Percentiles rank a stretch among this genome's conserved stretches.
These are phyloP conservation scores for Xylaria sp. DNA, from an alignment of 2,329 filamentous ascomycete species.

Conservation along the genomic window DNA sequence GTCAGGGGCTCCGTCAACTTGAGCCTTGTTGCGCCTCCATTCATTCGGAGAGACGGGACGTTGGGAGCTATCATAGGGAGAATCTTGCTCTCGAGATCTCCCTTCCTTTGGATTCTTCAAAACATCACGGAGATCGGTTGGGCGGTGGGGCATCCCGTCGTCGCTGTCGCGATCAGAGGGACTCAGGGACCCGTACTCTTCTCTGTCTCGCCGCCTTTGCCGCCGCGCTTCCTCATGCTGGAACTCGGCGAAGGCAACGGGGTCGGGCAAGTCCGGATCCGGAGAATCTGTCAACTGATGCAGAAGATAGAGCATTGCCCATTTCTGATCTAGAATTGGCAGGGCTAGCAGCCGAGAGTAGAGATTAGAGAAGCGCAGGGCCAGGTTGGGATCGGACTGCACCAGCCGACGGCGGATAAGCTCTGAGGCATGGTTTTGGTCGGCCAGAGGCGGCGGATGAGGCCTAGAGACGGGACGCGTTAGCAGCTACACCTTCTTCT, in stretches of 20 bases:
- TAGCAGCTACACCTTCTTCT: constrained; percentile 20
- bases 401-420: constrained; percentile 90
- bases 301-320: constrained; percentile 93
- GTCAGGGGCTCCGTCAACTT: constrained; percentile 35
- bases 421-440: constrained; percentile 92
- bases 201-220: constrained; percentile 35
- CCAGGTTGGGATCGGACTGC: constrained; percentile 80
- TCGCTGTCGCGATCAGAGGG: constrained; percentile 42
- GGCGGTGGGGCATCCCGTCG: constrained; percentile 40
- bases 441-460: constrained; percentile 67
- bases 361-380: constrained; percentile 87
- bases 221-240: constrained; percentile 45
- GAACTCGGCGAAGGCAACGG: constrained; percentile 49
- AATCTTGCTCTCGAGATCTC: constrained; percentile 41
- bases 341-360: constrained; percentile 91
- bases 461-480: constrained; percentile 51
- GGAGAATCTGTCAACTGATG: constrained; percentile 81
- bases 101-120: constrained; percentile 46
- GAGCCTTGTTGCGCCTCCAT: constrained; percentile 47
- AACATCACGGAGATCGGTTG: constrained; percentile 48
- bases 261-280: constrained; percentile 62
- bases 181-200: constrained; percentile 41
- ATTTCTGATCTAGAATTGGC: constrained; percentile 93
- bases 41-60: constrained; percentile 40
- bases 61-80: constrained; percentile 23